Base-by-base conservation (phyloP, 139 green algal species). In the Chlamydomonas sp. region DNA sequence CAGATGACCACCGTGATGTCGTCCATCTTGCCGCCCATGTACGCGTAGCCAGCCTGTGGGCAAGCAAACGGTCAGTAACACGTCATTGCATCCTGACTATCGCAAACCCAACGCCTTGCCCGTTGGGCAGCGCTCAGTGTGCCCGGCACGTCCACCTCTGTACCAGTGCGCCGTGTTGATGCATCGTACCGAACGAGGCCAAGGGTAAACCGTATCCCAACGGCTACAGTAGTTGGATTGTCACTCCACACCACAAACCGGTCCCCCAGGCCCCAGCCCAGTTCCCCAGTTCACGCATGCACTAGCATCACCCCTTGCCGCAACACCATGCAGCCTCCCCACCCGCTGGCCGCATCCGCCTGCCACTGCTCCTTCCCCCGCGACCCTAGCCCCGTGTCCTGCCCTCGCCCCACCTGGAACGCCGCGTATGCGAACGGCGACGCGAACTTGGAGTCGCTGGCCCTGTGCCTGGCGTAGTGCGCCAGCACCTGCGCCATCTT, bases 401-500 rank as follows among this genome's bases (percentile, higher is more conserved):
- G 31, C 71, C 71, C 20, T 17, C 31, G 31, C 89, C 83, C 2
- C 74, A 91, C 89, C 88, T 96, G 90, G 84, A 95, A 94, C 7
- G 96, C 96, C 4, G 91, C 91, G 79, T 96, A 94, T 14, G 93
- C 94, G 93, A 99, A 99, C 61, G 96, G 96, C 4, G 95, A 97
- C 58, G 95, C 90, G 79, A 96, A 94, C 67, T 93, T 92, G 57
- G 90, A 89, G 89, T 98, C 96, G 2, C 85, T 84, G 9, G 93
- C 93, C 58, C 93, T 89, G 85, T 93, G 91, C 57, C 93, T 78
- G 1, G 93, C 93, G 63, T 95, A 95, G 88, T 91, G 88, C 17
- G 90, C 88, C 71, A 93, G 71, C 63, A 88, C 83, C 80, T 93
- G 81, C 57, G 90, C 90, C 31, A 79, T 87, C 78, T 91, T 91